Evolutionary conservation across 768 basidiomycete species (phyloP).

Genomic region (Tricholoma bakamatsutake): DNA sequence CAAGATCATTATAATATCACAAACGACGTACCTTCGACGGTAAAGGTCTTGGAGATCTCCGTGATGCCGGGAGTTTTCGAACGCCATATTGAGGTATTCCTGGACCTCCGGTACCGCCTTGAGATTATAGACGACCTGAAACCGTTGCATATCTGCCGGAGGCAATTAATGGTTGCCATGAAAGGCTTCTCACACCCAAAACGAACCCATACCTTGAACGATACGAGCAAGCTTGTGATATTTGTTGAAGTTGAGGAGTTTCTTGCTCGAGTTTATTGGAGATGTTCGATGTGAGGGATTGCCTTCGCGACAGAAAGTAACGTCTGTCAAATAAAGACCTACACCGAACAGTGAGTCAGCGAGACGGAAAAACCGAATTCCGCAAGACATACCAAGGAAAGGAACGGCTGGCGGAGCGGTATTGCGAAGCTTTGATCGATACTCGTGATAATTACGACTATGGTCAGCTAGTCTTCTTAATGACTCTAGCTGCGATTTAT

Average conservation of each 20-base stretch:
- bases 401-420: constrained; percentile 92
- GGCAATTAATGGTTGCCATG: neutral
- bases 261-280: constrained; percentile 67
- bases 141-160: constrained; percentile 78
- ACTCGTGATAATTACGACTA: constrained; percentile 85
- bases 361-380: constrained; percentile 7
- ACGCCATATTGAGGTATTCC: constrained; percentile 64
- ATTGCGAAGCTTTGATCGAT: constrained; percentile 80
- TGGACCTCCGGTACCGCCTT: constrained; percentile 90
- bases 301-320: constrained; percentile 94
- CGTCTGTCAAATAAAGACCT: constrained; percentile 86
- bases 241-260: constrained; percentile 93
- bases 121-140: constrained; percentile 81
- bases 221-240: constrained; percentile 88
- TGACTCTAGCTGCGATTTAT: constrained; percentile 68
- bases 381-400: constrained; percentile 67
- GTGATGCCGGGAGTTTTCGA: constrained; percentile 68
- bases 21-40: constrained; percentile 61
- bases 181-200: neutral
- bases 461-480: constrained; percentile 88
- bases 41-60: constrained; percentile 86
- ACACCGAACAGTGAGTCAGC: constrained; percentile 4
- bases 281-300: constrained; percentile 84
- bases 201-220: constrained; percentile 54
- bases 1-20: neutral